Conservation (phyloP, 2,329 filamentous ascomycete species). For the Cladosporium sp. region DNA sequence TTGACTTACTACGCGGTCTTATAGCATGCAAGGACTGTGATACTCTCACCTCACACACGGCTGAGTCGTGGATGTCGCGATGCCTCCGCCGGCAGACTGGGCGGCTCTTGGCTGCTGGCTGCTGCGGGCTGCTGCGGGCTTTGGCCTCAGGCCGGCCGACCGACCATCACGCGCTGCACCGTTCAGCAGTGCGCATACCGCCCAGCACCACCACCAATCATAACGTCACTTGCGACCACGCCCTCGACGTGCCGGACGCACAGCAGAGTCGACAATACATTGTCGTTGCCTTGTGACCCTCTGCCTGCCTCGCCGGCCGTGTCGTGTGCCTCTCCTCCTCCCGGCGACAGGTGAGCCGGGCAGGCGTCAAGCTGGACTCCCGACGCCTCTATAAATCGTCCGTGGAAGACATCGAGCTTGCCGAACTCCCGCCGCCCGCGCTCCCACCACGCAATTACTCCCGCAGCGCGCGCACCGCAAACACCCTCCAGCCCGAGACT, state of each 20-base stretch:
- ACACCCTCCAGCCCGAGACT: constrained; percentile 12
- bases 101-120: neutral
- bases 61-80: neutral
- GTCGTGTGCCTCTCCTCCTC: neutral
- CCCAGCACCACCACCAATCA: constrained; percentile 2
- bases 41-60: too few species aligned
- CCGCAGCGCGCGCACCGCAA: neutral
- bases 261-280: neutral
- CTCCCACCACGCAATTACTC: constrained; percentile 6
- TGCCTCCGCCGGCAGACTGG: neutral
- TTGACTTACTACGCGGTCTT: too few species aligned
- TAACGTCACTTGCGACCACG: constrained; percentile 1
- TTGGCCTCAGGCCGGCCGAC: too few species aligned
- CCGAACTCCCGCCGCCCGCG: constrained; percentile 21
- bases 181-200: neutral
- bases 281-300: constrained; percentile 4
- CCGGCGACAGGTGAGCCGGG: constrained; percentile 4
- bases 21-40: too few species aligned
- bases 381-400: constrained; percentile 1
- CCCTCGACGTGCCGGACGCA: neutral
- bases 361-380: neutral
- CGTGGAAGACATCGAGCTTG: constrained; percentile 21
- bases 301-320: neutral
- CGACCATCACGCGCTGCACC: neutral
- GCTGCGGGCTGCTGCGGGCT: neutral